These are phyloP conservation scores for Collybia sordida DNA, from an alignment of 768 basidiomycete species.

Conservation along the genomic window DNA sequence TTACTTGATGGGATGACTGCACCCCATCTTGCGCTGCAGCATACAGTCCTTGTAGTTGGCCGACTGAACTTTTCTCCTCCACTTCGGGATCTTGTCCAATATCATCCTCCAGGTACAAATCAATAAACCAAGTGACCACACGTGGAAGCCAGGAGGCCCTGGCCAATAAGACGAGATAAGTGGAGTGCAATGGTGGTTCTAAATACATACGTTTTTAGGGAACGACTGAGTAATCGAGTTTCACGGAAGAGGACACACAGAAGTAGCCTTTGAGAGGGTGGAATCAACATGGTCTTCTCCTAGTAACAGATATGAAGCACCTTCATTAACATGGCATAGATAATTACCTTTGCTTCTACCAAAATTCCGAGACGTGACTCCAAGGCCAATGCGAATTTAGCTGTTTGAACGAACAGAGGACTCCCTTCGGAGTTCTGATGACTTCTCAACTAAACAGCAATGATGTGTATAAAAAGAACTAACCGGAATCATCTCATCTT, in stretches of 20 bases:
- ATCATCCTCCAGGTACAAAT: slow-evolving; percentile 34
- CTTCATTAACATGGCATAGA: not conserved
- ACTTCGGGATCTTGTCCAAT: slow-evolving; percentile 38
- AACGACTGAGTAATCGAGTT: slow-evolving; percentile 60
- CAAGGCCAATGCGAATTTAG: slow-evolving; percentile 51
- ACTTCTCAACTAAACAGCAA: not conserved
- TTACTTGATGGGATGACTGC: slow-evolving; percentile 44
- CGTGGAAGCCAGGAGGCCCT: slow-evolving; percentile 49
- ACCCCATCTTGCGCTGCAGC: slow-evolving; percentile 46
- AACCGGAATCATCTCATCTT: slow-evolving; percentile 35
- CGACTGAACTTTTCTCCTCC: slow-evolving; percentile 40
- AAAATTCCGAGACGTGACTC: slow-evolving; percentile 57
- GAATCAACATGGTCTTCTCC: slow-evolving; percentile 53
- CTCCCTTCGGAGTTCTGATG: slow-evolving; percentile 27
- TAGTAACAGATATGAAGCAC: slow-evolving; percentile 18
- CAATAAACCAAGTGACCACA: slow-evolving; percentile 43
- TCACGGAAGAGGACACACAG: slow-evolving; percentile 63
- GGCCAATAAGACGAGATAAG: slow-evolving; percentile 3
- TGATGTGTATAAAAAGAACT: not conserved
- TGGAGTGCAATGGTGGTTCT: not conserved
- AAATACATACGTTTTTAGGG: slow-evolving; percentile 56
- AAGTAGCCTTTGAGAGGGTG: slow-evolving; percentile 59
- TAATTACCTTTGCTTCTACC: slow-evolving; percentile 55
- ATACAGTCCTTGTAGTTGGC: slow-evolving; percentile 51
- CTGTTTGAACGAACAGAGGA: slow-evolving; percentile 22